These are phyloP conservation scores for Suaeda aralocaspica DNA, from an alignment of 148 eudicot species.

Conservation along the genomic window DNA sequence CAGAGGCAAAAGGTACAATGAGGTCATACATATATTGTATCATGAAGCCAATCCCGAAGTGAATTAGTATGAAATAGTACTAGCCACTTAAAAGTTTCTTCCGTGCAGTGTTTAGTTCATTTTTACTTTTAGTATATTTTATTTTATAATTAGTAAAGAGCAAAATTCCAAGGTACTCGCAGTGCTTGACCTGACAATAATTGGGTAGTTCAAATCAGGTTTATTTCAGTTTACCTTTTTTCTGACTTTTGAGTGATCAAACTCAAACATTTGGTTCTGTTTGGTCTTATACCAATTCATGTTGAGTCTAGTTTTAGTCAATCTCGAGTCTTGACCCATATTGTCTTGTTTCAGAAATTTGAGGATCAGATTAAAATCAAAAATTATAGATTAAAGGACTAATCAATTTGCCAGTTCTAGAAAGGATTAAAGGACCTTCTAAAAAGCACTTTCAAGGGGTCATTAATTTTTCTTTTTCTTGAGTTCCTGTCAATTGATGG, in stretches of 20 bases:
- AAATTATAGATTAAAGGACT: too few relatives aligned
- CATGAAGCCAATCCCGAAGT: constrained; percentile 4
- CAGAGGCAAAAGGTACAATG: constrained; percentile 81
- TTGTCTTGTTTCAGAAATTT: too few relatives aligned
- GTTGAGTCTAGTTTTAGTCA: neutral
- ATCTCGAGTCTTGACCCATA: too few relatives aligned
- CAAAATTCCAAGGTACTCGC: neutral
- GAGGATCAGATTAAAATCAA: too few relatives aligned
- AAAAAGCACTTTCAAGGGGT: too few relatives aligned
- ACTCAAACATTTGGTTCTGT: neutral
- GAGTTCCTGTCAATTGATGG: too few relatives aligned
- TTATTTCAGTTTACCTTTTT: too few relatives aligned
- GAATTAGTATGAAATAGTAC: neutral
- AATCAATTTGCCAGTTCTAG: too few relatives aligned
- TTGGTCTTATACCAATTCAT: neutral
- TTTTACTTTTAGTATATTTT: neutral
- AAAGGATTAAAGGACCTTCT: too few relatives aligned
- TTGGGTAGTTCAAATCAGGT: too few relatives aligned
- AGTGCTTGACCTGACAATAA: neutral
- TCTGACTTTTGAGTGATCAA: too few relatives aligned
- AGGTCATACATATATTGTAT: neutral
- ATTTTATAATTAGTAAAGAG: neutral
- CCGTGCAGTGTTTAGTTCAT: neutral
- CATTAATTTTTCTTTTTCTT: too few relatives aligned
- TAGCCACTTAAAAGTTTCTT: constrained; percentile 1